Base-by-base conservation (phyloP, 257 asterid species). In the Fraxinus cuspidata region DNA sequence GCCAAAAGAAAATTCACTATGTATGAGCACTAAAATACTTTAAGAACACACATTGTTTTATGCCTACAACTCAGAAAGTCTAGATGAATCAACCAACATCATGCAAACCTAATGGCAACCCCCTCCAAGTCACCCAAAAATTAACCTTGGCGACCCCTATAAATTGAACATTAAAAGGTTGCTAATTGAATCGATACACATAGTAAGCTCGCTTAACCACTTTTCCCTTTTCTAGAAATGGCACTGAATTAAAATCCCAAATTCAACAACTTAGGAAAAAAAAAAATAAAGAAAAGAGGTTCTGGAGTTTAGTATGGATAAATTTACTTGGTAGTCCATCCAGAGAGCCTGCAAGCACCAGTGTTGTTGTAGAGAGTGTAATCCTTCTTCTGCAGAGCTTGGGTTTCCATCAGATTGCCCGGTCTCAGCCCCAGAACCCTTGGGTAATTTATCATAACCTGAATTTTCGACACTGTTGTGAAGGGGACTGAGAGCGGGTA, bases 321-420 rank as follows among this genome's bases (percentile, higher is more conserved):
- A 77, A 78, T 38, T 75, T 51, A 89, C 98, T 47, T 89, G 73
- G 97, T 84, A 37, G 78, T 89, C 96, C 97, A 94, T 85, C 98
- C 74, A 69, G 83, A 75, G 80, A 83, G 84, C 42, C 86, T 89
- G 89, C 91, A 86, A 72, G 91, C 79, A 74, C 92, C 97, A 28
- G 83, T 90, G 77, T 92, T 96, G 34, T 83, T 81, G 79, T 90
- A 92, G 68, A 86, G 97, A 83, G 78, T 47, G 86, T 88, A 81
- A 69, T 79, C 85, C 81, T 78, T 88, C 21, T 77, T 74, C 72
- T 56, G 84, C 74, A 47, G 76, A 63, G 80, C 81, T 1, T 80
- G 75, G 71, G 53, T 79, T 70, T 89, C 98, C 91, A 89, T 90
- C 70, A 42, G 47, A 76, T 78, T 85, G 84, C 83, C 77, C 79